A percentile compares a stretch with the other conserved stretches of the same genome.
Conservation (phyloP, 441 rosid genomes). For the Hura crepitans region DNA sequence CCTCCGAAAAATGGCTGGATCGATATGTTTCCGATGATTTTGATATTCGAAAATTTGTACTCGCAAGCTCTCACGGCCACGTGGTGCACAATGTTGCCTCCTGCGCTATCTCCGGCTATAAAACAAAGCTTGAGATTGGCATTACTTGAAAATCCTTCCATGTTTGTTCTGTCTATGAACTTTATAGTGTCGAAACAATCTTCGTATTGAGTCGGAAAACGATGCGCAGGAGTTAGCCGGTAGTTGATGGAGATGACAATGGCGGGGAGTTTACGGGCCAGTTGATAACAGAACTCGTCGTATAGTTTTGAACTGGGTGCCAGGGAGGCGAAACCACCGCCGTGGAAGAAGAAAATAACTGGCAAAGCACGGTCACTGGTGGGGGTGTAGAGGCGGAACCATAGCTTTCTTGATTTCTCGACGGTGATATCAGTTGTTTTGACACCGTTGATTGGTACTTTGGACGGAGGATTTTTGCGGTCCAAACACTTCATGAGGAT, state of each 20-base stretch:
- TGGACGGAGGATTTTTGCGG: not conserved
- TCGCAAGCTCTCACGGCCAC: conserved; percentile 39
- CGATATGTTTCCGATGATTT: conserved; percentile 39
- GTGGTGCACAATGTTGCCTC: conserved; percentile 63
- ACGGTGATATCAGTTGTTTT: conserved; percentile 17
- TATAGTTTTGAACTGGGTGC: no score
- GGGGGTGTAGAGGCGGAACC: conserved; percentile 1
- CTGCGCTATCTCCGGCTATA: conserved; percentile 72
- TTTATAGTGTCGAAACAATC: conserved; percentile 55
- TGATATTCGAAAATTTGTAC: conserved; percentile 23
- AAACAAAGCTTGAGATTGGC: conserved; percentile 55
- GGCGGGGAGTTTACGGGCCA: conserved; percentile 31
- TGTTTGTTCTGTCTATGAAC: conserved; percentile 36
- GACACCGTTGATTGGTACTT: conserved; percentile 18
- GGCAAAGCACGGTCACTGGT: no score
- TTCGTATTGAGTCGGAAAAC: conserved; percentile 55
- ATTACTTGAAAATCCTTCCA: conserved; percentile 29
- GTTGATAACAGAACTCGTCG: no score
- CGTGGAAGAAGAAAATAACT: no score
- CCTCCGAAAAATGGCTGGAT: conserved; percentile 80
- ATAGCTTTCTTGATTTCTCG: conserved; percentile 17
- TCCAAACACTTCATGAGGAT: conserved; percentile 13
- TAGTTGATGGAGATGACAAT: conserved; percentile 60
- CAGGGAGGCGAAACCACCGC: no score
- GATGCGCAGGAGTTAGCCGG: conserved; percentile 64